Percentiles rank a stretch among this genome's conserved stretches.
phyloP scores from a whole-genome alignment of 768 basidiomycete genomes.

The Hypsizygus marmoreus region DNA sequence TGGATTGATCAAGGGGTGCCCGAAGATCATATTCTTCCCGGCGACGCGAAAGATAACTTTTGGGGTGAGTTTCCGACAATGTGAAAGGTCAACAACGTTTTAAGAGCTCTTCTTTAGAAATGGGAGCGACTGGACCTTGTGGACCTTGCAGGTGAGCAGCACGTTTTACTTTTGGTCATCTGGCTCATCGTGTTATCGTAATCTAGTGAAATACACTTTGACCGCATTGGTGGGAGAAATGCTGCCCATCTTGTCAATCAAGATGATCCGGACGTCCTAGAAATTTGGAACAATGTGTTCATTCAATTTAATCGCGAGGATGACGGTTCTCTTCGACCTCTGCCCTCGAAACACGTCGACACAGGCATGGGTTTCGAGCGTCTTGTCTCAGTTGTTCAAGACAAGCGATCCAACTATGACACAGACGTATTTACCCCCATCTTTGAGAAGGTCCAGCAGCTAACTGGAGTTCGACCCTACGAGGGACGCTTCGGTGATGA shows the following conservation, averaged over 20 bases:
- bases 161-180: no score
- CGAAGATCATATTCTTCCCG: conserved; percentile 90
- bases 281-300: conserved; percentile 99
- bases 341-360: conserved; percentile 95
- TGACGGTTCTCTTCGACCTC: conserved; percentile 73
- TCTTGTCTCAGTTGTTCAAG: conserved; percentile 90
- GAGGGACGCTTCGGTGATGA: conserved; percentile 91
- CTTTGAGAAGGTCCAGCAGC: conserved; percentile 81
- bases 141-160: conserved; percentile 83
- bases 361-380: conserved; percentile 99
- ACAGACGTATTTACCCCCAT: conserved; percentile 94
- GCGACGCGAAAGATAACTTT: conserved; percentile 97
- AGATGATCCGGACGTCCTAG: conserved; percentile 95
- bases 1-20: conserved; percentile 90
- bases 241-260: conserved; percentile 91
- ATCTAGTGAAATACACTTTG: conserved; percentile 89
- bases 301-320: conserved; percentile 98
- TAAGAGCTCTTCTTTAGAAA: conserved; percentile 57
- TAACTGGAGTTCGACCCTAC: conserved; percentile 89
- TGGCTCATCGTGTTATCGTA: no score
- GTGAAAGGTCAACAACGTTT: neutral
- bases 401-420: conserved; percentile 94
- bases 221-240: conserved; percentile 97
- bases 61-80: conserved; percentile 76
- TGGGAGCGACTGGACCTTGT: conserved; percentile 98